phyloP scores from a whole-genome alignment of 2,329 filamentous ascomycete species.

The Aphanocladium album region DNA sequence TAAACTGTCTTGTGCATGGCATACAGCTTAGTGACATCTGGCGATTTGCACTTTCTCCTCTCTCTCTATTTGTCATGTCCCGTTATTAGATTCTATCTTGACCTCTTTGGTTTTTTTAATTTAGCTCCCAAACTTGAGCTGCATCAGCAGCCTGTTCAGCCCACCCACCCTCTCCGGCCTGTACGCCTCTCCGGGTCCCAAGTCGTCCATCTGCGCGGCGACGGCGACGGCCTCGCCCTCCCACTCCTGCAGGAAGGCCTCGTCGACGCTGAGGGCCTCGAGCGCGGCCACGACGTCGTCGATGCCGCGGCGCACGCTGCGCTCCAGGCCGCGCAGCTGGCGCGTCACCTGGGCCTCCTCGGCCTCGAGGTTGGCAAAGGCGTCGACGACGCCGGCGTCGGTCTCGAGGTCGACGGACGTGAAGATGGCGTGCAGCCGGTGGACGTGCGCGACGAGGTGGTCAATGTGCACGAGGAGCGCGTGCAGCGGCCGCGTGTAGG shows the following conservation, averaged over 20 bases:
- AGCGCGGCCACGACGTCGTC: constrained; percentile 59
- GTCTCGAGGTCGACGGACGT: constrained; percentile 73
- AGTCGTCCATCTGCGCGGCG: constrained; percentile 36
- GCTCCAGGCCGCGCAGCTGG: constrained; percentile 60
- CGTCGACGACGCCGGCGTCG: constrained; percentile 76
- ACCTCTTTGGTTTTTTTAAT: constrained; percentile 17
- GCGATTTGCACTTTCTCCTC: neutral
- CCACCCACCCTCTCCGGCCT: constrained; percentile 69
- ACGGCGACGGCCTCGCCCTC: constrained; percentile 27
- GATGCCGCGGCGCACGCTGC: constrained; percentile 61
- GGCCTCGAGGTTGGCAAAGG: constrained; percentile 62
- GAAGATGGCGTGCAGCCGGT: constrained; percentile 72
- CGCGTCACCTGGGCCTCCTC: constrained; percentile 66
- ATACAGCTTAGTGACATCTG: neutral
- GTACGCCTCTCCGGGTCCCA: constrained; percentile 42
- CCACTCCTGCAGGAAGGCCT: constrained; percentile 39
- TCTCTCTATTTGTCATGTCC: no score
- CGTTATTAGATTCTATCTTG: no score
- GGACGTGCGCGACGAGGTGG: constrained; percentile 70
- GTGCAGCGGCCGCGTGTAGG: constrained; percentile 62
- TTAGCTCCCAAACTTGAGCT: constrained; percentile 63
- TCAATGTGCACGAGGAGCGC: constrained; percentile 70
- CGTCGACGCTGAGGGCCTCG: constrained; percentile 40
- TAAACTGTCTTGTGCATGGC: neutral
- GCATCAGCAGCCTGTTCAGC: constrained; percentile 84